Conservation (phyloP, 2,329 filamentous ascomycete species). For the Emericellopsis cladophorae region DNA sequence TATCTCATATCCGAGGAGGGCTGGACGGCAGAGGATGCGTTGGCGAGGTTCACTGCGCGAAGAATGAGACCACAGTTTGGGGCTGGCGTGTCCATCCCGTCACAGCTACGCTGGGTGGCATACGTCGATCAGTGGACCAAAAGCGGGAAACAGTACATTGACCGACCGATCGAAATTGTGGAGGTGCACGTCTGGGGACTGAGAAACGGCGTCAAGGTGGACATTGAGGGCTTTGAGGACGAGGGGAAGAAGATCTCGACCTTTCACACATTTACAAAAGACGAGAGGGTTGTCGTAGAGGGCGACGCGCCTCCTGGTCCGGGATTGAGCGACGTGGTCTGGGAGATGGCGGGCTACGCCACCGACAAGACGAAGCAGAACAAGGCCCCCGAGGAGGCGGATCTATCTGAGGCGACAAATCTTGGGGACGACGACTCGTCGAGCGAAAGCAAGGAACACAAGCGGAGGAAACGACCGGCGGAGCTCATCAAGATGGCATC, state of each 20-base stretch:
- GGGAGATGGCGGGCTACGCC: conserved; percentile 34
- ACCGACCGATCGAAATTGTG: conserved; percentile 70
- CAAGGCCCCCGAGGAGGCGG: conserved; percentile 23
- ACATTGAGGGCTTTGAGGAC: conserved; percentile 76
- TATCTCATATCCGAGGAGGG: conserved; percentile 82
- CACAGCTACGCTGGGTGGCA: conserved; percentile 73
- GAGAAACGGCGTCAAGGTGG: conserved; percentile 75
- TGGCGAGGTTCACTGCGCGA: conserved; percentile 56
- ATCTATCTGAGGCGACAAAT: conserved; percentile 16
- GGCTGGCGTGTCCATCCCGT: conserved; percentile 82
- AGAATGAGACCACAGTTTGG: conserved; percentile 87
- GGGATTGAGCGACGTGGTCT: conserved; percentile 37
- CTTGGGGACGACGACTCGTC: conserved; percentile 2
- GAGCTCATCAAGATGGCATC: conserved; percentile 20
- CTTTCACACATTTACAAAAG: conserved; percentile 66
- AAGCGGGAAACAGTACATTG: conserved; percentile 65
- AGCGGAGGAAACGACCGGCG: conserved; percentile 14
- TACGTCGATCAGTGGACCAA: conserved; percentile 84
- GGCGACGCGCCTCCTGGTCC: conserved; percentile 35
- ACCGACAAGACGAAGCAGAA: conserved; percentile 11
- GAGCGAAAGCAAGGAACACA: conserved; percentile 4
- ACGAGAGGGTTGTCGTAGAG: conserved; percentile 60
- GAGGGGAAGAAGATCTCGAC: conserved; percentile 76
- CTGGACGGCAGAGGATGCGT: conserved; percentile 39
- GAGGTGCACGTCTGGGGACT: conserved; percentile 88